Conservation (phyloP, 306 rosid genomes). For the Phaseolus lunatus region DNA sequence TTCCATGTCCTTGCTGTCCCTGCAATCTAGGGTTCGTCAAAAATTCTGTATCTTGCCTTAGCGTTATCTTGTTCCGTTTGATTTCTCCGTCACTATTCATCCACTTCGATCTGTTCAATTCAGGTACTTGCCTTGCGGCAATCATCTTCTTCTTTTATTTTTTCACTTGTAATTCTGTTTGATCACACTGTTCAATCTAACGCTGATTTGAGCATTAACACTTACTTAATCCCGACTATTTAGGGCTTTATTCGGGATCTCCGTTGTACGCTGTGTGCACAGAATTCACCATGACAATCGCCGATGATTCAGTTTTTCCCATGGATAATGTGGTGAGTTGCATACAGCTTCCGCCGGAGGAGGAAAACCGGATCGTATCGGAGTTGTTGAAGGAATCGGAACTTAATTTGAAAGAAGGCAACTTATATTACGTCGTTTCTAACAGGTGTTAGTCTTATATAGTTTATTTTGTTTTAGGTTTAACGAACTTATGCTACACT, state of each 20-base stretch:
- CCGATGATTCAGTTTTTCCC: slow-evolving; percentile 76
- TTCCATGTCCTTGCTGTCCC: slow-evolving; percentile 34
- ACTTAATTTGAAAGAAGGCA: slow-evolving; percentile 84
- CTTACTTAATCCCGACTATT: slow-evolving; percentile 18
- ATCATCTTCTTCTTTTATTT: slow-evolving; percentile 13
- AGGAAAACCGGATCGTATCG: slow-evolving; percentile 76
- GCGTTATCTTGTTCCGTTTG: not conserved
- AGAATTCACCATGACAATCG: slow-evolving; percentile 67
- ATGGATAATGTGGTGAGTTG: slow-evolving; percentile 74
- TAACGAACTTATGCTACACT: not conserved
- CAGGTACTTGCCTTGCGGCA: slow-evolving; percentile 52
- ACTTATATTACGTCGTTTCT: slow-evolving; percentile 74
- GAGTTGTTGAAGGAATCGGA: slow-evolving; percentile 73
- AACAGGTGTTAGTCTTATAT: slow-evolving; percentile 57
- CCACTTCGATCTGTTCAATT: slow-evolving; percentile 48
- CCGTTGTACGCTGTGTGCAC: slow-evolving; percentile 17
- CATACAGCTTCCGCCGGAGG: slow-evolving; percentile 76
- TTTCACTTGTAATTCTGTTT: slow-evolving; percentile 5
- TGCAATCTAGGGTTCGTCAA: slow-evolving; percentile 63
- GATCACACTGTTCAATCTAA: not conserved
- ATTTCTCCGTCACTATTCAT: slow-evolving; percentile 27
- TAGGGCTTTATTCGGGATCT: slow-evolving; percentile 52
- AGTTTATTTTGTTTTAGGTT: not conserved
- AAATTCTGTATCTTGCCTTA: slow-evolving; percentile 32
- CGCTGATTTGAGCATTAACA: slow-evolving; percentile 32